Evolutionary conservation across 139 green algal species (phyloP).

Genomic region (Volvox africanus): DNA sequence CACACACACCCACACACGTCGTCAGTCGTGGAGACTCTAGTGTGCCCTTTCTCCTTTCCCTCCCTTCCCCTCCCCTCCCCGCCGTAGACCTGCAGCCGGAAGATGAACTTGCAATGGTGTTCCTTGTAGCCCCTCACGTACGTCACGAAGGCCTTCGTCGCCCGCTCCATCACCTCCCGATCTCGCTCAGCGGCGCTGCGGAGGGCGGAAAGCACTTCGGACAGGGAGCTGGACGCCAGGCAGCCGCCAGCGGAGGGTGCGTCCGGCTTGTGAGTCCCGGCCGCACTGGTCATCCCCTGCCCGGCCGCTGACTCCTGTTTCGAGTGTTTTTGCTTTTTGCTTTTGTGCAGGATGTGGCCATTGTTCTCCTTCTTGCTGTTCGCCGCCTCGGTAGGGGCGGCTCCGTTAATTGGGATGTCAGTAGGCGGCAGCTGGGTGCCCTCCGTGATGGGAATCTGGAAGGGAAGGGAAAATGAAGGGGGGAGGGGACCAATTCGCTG

Average conservation of each 20-base stretch:
- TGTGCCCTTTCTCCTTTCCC: background rate
- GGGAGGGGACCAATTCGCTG: too few species aligned
- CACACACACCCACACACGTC: background rate
- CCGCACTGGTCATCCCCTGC: background rate
- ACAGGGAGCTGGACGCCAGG: background rate
- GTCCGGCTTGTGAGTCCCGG: background rate
- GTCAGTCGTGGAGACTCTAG: background rate
- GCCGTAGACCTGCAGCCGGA: constrained; percentile 83
- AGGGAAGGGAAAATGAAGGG: background rate
- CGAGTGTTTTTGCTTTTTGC: background rate
- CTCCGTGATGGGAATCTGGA: constrained; percentile 61
- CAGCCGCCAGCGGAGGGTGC: background rate
- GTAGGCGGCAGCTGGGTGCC: background rate
- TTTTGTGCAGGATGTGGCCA: background rate
- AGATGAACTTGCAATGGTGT: constrained; percentile 95
- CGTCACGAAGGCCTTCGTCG: constrained; percentile 91
- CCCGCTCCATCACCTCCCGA: constrained; percentile 94
- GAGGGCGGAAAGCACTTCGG: constrained; percentile 46
- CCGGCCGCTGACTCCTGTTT: background rate
- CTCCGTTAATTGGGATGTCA: background rate
- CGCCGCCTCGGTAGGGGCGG: background rate
- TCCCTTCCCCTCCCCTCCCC: too few species aligned
- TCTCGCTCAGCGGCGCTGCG: constrained; percentile 73
- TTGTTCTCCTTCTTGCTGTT: background rate
- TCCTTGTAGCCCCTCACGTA: constrained; percentile 98